phyloP scores from a whole-genome alignment of 2,329 filamentous ascomycete genomes.

The Colletotrichum orbiculare region DNA sequence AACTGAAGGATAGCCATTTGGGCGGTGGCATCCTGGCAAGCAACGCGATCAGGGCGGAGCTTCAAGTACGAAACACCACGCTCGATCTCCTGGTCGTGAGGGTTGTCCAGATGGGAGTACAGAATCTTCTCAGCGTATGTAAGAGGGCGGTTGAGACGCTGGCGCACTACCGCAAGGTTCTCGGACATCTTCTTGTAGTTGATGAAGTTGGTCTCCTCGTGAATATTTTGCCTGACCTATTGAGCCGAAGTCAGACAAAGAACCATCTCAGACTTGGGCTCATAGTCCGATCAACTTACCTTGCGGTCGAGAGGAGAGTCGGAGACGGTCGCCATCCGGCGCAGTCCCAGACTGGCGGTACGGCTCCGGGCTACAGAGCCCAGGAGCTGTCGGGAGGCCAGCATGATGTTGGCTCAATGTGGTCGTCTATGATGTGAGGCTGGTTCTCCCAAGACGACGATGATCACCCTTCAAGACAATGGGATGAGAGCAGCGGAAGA shows the following conservation, averaged over 20 bases:
- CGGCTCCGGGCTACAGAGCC: slow-evolving; percentile 72
- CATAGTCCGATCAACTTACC: slow-evolving; percentile 59
- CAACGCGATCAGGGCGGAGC: slow-evolving; percentile 95
- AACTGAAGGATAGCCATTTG: slow-evolving; percentile 99
- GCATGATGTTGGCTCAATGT: slow-evolving; percentile 61
- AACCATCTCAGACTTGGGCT: neutral
- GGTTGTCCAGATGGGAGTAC: slow-evolving; percentile 98
- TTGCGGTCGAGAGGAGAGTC: slow-evolving; percentile 91
- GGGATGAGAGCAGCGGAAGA: slow-evolving; percentile 33
- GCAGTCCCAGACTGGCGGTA: slow-evolving; percentile 69
- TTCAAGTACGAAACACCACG: slow-evolving; percentile 96
- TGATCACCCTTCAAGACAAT: slow-evolving; percentile 42
- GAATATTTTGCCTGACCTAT: slow-evolving; percentile 92
- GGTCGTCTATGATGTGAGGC: slow-evolving; percentile 15
- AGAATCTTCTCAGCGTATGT: slow-evolving; percentile 98
- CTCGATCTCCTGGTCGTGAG: slow-evolving; percentile 95
- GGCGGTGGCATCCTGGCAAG: slow-evolving; percentile 98
- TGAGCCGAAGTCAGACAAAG: slow-evolving; percentile 14
- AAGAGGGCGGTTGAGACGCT: slow-evolving; percentile 90
- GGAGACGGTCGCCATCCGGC: slow-evolving; percentile 85
- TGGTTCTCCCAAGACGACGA: too few relatives aligned
- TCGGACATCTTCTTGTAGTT: slow-evolving; percentile 99
- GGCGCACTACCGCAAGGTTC: slow-evolving; percentile 91
- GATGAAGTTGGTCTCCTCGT: slow-evolving; percentile 96
- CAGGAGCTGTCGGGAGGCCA: slow-evolving; percentile 78